phyloP scores from a whole-genome alignment of 164 flowering plant species.

The Aristolochia contorta region DNA sequence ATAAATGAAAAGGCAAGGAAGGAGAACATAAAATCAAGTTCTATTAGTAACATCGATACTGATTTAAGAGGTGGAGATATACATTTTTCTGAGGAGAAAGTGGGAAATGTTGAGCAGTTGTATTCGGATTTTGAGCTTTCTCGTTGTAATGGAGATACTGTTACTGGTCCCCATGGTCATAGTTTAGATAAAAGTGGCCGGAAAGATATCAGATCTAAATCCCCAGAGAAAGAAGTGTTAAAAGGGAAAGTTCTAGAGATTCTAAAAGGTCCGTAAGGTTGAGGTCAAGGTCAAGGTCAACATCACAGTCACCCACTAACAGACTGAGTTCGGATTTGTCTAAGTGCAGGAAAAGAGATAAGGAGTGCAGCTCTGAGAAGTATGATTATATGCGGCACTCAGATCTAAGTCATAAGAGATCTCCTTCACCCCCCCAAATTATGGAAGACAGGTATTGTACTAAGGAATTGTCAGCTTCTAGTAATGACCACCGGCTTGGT shows the following conservation, averaged over 20 bases:
- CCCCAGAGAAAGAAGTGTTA: constrained; percentile 6
- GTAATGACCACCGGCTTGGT: constrained; percentile 14
- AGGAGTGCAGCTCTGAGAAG: constrained; percentile 1
- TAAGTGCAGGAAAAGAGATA: constrained; percentile 13
- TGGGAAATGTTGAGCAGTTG: neutral
- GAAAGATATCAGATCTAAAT: constrained; percentile 8
- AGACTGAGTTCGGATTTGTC: constrained; percentile 8
- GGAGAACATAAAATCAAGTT: neutral
- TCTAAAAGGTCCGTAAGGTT: constrained; percentile 8
- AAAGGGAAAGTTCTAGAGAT: constrained; percentile 6
- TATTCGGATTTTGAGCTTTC: constrained; percentile 1
- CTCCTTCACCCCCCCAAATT: constrained; percentile 28
- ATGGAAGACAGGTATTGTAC: constrained; percentile 15
- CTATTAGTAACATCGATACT: no score
- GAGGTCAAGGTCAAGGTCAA: constrained; percentile 5
- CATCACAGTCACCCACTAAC: constrained; percentile 14
- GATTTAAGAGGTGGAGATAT: no score
- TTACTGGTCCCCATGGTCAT: constrained; percentile 17
- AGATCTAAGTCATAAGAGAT: constrained; percentile 13
- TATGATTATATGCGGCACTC: constrained; percentile 5
- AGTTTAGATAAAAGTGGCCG: constrained; percentile 5
- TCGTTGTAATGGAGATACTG: constrained; percentile 4
- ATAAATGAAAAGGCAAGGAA: neutral
- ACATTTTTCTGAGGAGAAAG: no score
- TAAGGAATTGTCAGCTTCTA: constrained; percentile 18